Evolutionary conservation across 2,329 filamentous ascomycete species (phyloP).

Genomic region (Dactylellina parvicollis): DNA sequence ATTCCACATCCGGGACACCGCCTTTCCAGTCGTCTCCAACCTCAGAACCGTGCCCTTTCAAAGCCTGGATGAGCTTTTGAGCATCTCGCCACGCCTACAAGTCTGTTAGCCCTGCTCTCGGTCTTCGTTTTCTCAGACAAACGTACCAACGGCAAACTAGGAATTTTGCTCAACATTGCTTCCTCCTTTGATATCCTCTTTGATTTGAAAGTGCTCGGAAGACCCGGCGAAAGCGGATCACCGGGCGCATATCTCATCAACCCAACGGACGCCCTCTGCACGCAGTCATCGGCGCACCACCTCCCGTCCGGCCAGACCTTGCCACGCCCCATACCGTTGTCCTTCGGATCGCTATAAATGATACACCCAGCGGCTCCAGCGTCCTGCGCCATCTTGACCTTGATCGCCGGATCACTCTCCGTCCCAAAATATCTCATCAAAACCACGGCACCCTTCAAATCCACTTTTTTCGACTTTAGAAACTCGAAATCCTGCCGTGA

Average conservation of each 20-base stretch:
- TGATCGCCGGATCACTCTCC: slow-evolving; percentile 77
- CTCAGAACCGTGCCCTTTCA: slow-evolving; percentile 77
- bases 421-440: slow-evolving; percentile 83
- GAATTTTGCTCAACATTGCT: slow-evolving; percentile 79
- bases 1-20: slow-evolving; percentile 79
- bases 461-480: slow-evolving; percentile 76
- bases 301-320: slow-evolving; percentile 78
- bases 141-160: slow-evolving; percentile 79
- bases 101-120: slow-evolving; percentile 3
- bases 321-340: slow-evolving; percentile 82
- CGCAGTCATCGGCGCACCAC: slow-evolving; percentile 81
- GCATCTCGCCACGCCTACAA: slow-evolving; percentile 80
- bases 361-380: slow-evolving; percentile 87
- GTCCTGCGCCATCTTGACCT: slow-evolving; percentile 88
- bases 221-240: slow-evolving; percentile 91
- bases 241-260: slow-evolving; percentile 84
- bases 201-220: slow-evolving; percentile 74
- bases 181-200: slow-evolving; percentile 75
- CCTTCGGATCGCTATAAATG: slow-evolving; percentile 88
- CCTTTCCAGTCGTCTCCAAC: slow-evolving; percentile 78
- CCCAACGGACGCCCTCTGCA: slow-evolving; percentile 83
- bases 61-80: slow-evolving; percentile 76
- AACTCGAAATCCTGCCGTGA: slow-evolving; percentile 81
- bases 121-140: not conserved
- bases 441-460: slow-evolving; percentile 81